Percentiles rank a stretch among this genome's conserved stretches.
phyloP scores from a whole-genome alignment of 2,329 filamentous ascomycete genomes.

The Elsinoe arachidis region DNA sequence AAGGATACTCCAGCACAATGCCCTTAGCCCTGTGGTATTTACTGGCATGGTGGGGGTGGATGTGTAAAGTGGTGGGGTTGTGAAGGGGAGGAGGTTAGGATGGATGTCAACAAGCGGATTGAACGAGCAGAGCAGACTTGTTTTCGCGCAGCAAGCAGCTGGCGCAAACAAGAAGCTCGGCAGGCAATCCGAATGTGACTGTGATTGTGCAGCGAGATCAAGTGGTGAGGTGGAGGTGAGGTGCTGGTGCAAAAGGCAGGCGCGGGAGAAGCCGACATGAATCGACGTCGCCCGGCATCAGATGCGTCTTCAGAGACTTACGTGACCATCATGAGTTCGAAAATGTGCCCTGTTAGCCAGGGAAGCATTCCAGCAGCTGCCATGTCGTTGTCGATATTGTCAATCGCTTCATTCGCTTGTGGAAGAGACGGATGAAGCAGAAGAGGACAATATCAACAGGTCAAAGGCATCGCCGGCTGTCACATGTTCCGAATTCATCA shows the following conservation, averaged over 20 bases:
- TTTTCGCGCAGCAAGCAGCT: neutral
- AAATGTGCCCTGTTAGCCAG: conserved; percentile 5
- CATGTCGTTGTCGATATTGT: neutral
- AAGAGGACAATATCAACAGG: neutral
- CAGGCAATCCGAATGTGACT: neutral
- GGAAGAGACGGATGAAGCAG: neutral
- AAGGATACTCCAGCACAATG: conserved; percentile 16
- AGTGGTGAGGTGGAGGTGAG: neutral
- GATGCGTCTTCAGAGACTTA: conserved; percentile 5
- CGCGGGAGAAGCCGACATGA: conserved; percentile 1
- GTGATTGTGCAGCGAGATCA: neutral
- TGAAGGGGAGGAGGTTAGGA: neutral
- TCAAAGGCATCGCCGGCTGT: neutral
- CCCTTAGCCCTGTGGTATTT: conserved; percentile 15
- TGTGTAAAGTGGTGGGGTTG: neutral
- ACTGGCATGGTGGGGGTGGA: conserved; percentile 12
- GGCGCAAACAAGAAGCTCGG: conserved; percentile 2
- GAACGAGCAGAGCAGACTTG: neutral
- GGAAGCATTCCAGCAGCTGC: conserved; percentile 3
- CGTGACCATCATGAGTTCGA: conserved; percentile 11
- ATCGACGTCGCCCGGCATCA: neutral
- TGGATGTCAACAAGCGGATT: neutral
- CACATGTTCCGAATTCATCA: neutral
- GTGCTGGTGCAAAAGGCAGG: neutral
- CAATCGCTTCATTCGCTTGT: neutral